Evolutionary conservation across 2,329 filamentous ascomycete species (phyloP).

Genomic region (Paracorniculantispora psalliotae): DNA sequence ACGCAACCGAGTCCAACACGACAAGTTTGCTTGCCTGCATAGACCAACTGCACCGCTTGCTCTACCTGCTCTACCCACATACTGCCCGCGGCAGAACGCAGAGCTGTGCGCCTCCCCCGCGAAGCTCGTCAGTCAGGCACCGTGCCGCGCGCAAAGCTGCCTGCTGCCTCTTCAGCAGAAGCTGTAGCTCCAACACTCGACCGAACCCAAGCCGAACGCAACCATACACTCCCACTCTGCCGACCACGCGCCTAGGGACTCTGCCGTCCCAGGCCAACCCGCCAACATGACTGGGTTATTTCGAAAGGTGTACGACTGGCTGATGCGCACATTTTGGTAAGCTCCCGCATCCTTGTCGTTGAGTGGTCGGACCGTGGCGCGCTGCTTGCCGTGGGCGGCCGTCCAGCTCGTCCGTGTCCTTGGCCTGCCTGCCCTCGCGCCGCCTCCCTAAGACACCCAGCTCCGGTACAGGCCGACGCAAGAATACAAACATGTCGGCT

Average conservation of each 20-base stretch:
- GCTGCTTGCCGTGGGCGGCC: background rate
- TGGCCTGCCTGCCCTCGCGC: background rate
- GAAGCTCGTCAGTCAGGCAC: background rate
- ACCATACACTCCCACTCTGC: background rate
- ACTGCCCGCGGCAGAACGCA: background rate
- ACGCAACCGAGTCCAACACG: conserved; percentile 1
- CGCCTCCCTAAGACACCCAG: background rate
- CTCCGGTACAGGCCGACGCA: background rate
- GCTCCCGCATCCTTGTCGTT: conserved; percentile 26
- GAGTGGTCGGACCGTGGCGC: background rate
- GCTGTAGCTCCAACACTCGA: background rate
- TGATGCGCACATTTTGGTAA: conserved; percentile 95
- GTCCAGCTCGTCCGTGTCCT: background rate
- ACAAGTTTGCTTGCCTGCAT: background rate
- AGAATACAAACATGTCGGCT: background rate
- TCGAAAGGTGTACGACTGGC: conserved; percentile 94
- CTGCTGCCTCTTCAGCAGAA: background rate
- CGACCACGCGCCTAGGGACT: background rate
- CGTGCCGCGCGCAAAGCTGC: conserved; percentile 1
- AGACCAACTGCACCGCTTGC: background rate
- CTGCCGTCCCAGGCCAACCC: background rate
- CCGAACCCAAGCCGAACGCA: background rate
- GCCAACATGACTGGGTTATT: conserved; percentile 81
- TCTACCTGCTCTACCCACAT: background rate
- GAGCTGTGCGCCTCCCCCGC: background rate